Conservation (phyloP, 1,284 basidiomycete species). For the Leccinum ambiguum region DNA sequence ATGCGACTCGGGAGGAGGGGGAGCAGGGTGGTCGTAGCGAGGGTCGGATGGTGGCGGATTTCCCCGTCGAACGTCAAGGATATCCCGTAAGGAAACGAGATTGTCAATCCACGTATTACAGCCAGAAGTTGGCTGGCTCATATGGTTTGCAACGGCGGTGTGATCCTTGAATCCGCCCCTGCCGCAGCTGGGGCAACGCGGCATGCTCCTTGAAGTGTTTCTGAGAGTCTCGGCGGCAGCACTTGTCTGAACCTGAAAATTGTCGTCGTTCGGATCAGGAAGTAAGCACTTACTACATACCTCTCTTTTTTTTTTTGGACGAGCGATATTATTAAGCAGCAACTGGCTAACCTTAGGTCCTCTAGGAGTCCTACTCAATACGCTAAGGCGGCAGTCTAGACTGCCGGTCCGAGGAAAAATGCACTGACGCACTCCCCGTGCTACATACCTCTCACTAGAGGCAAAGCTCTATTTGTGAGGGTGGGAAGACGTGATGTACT, state of each 20-base stretch:
- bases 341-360: no score
- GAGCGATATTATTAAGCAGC: no score
- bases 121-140: slow-evolving; percentile 3
- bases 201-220: neutral
- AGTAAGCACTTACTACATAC: neutral
- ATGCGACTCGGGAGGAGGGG: neutral
- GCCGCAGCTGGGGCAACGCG: neutral
- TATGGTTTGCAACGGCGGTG: neutral
- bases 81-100: neutral
- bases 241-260: neutral
- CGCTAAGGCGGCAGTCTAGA: no score
- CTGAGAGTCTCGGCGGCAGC: neutral
- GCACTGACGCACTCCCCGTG: no score
- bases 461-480: no score
- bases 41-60: neutral
- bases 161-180: neutral
- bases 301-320: no score
- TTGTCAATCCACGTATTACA: slow-evolving; percentile 4
- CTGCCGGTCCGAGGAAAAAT: no score
- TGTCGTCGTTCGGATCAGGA: neutral
- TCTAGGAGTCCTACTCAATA: no score
- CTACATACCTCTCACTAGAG: no score
- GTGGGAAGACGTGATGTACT: no score
- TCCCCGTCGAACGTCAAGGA: neutral
- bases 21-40: neutral